Conservation (phyloP, 176 grass and related monocot species). For the Oryza brachyantha region DNA sequence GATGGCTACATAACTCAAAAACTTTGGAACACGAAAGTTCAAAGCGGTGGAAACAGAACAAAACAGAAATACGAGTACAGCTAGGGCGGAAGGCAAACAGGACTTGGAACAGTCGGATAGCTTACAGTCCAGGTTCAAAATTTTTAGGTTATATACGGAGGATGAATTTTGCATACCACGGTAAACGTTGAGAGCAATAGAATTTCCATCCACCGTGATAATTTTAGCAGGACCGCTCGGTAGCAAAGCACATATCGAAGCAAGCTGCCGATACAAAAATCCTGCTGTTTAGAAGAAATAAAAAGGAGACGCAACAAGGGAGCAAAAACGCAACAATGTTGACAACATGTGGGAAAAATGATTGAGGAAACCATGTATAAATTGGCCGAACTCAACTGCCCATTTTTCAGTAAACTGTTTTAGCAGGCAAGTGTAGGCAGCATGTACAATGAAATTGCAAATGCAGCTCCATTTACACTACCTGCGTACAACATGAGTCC, state of each 20-base stretch:
- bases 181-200: background rate
- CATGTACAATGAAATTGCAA: background rate
- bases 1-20: too few species aligned
- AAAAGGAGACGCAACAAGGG: background rate
- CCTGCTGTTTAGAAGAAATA: background rate
- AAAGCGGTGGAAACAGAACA: too few species aligned
- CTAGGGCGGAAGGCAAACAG: too few species aligned
- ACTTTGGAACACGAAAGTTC: too few species aligned
- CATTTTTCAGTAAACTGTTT: slow-evolving; percentile 24
- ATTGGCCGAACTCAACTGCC: slow-evolving; percentile 33
- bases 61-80: too few species aligned
- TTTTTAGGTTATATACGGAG: background rate
- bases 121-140: too few species aligned
- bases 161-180: background rate
- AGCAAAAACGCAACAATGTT: background rate
- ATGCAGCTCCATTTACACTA: slow-evolving; percentile 18
- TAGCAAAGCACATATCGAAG: slow-evolving; percentile 23
- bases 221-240: slow-evolving; percentile 34
- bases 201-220: background rate
- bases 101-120: background rate
- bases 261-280: slow-evolving; percentile 37
- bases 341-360: slow-evolving; percentile 39
- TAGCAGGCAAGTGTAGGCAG: slow-evolving; percentile 26
- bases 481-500: slow-evolving; percentile 7
- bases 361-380: slow-evolving; percentile 32